These are phyloP conservation scores for Elsinoe necatrix DNA, from an alignment of 2,329 filamentous ascomycete species.

Conservation along the genomic window DNA sequence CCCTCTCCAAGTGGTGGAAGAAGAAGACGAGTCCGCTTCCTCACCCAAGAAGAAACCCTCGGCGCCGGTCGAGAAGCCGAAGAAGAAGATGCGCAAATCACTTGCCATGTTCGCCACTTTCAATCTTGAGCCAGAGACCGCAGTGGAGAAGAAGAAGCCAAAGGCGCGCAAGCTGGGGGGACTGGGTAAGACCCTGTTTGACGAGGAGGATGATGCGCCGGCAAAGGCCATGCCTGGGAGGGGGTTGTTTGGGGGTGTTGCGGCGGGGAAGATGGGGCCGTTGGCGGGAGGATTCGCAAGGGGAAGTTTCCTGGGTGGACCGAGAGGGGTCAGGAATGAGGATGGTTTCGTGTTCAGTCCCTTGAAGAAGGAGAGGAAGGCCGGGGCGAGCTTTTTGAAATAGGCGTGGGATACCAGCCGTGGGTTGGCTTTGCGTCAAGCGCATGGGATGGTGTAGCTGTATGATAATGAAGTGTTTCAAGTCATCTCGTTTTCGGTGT, in stretches of 20 bases:
- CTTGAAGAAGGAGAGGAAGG: constrained; percentile 25
- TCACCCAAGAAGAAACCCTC: constrained; percentile 28
- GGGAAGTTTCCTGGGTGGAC: constrained; percentile 16
- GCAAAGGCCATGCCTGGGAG: constrained; percentile 22
- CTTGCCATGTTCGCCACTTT: constrained; percentile 38
- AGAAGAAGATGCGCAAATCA: constrained; percentile 38
- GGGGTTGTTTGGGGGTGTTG: constrained; percentile 24
- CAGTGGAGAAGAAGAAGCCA: constrained; percentile 24
- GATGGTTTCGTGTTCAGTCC: constrained; percentile 33
- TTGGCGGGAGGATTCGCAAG: constrained; percentile 25
- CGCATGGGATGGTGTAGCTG: not conserved
- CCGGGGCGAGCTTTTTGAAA: constrained; percentile 16
- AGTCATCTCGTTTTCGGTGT: not conserved
- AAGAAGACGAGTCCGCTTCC: constrained; percentile 31
- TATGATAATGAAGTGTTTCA: not conserved
- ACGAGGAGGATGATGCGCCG: constrained; percentile 31
- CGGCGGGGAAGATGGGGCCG: constrained; percentile 25
- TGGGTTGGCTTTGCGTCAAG: not conserved
- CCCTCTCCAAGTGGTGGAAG: constrained; percentile 37
- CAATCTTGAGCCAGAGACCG: constrained; percentile 25
- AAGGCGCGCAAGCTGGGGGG: constrained; percentile 33
- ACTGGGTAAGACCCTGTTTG: constrained; percentile 32
- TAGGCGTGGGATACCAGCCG: not conserved
- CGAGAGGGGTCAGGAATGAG: constrained; percentile 24
- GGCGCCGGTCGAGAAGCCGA: constrained; percentile 32